A percentile compares a stretch with the other conserved stretches of the same genome.
These are phyloP conservation scores for Scheffersomyces coipomensis DNA, from an alignment of 805 yeast genomes.

Conservation along the genomic window DNA sequence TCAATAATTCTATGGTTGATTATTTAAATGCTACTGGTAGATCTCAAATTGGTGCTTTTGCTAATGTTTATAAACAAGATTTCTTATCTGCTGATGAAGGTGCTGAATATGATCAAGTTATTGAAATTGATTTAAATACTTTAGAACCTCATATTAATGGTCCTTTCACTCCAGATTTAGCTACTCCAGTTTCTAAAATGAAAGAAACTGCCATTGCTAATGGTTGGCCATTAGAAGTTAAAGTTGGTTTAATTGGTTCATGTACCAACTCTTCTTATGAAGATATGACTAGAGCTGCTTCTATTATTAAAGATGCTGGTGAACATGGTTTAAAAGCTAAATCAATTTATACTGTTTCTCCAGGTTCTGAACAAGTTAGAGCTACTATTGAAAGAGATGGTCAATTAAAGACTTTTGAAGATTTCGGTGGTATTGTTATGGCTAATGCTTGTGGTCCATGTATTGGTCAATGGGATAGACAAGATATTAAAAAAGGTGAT, in stretches of 20 bases:
- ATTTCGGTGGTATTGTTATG: constrained; percentile 89
- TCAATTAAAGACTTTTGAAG: constrained; percentile 80
- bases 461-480: constrained; percentile 99
- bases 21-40: constrained; percentile 88
- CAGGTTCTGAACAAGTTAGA: constrained; percentile 98
- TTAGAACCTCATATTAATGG: constrained; percentile 97
- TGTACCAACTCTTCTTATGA: constrained; percentile 98
- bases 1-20: constrained; percentile 83
- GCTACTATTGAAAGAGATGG: constrained; percentile 98
- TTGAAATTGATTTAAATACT: constrained; percentile 84
- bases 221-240: constrained; percentile 90
- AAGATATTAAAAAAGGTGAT: constrained; percentile 87
- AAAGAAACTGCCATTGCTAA: constrained; percentile 79
- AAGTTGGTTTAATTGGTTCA: constrained; percentile 95
- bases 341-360: constrained; percentile 89
- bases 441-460: constrained; percentile 99
- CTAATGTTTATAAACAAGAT: constrained; percentile 60
- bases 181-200: constrained; percentile 89
- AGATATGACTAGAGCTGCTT: constrained; percentile 96
- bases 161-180: constrained; percentile 97
- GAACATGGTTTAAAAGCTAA: constrained; percentile 88
- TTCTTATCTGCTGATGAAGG: constrained; percentile 85
- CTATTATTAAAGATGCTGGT: constrained; percentile 88
- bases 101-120: constrained; percentile 88
- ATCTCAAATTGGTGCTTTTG: constrained; percentile 79